Evolutionary conservation across 495 filamentous ascomycete species (phyloP), one percentile per base, ranked within the genome.

Genomic region (Hypoxylon crocopeplum): DNA sequence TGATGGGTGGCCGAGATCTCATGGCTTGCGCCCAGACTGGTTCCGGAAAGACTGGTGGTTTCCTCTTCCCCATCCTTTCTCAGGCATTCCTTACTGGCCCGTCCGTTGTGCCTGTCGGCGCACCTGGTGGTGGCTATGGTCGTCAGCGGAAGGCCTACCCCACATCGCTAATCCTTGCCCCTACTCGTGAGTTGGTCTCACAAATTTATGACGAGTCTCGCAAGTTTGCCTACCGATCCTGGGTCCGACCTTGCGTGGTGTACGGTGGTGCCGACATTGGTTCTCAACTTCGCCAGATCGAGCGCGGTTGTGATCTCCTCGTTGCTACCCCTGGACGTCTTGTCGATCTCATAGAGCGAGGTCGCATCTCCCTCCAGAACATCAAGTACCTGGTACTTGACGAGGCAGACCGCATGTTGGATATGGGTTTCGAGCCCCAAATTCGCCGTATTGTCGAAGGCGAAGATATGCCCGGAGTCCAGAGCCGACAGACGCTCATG

Each of bases 351-450:
- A 96, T 98, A 62, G 95, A 98, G 82, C 91, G 95, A 79, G 94
- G 95, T 62, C 93, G 94, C 71, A 97, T 98, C 73, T 97, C 93
- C 10, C 86, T 97, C 30, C 81, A 85, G 61, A 97, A 94, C 79
- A 97, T 98, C 85, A 97, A 97, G 78, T 98, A 97, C 70, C 82
- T 98, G n/a, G 90, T 98, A 62, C 89, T 98, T 30, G 94, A 98
- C 66, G 94, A 98, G 83, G 94, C 94, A 74, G 94, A 98, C 80
- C 95, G 95, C 75, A 98, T 98, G 94, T 79, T 98, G 83, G 94
- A 98, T 81, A 98, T 98, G 94, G 94, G 94, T 89, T 98, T 98
- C 83, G 94, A 98, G 82, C 94, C 94, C 67, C 94, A 98, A 77
- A 97, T 98, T 73, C 93, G 94, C 62, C 89, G 94, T 63, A 98